Base-by-base conservation (phyloP, 2,329 filamentous ascomycete species). In the Aspergillus glaucus region DNA sequence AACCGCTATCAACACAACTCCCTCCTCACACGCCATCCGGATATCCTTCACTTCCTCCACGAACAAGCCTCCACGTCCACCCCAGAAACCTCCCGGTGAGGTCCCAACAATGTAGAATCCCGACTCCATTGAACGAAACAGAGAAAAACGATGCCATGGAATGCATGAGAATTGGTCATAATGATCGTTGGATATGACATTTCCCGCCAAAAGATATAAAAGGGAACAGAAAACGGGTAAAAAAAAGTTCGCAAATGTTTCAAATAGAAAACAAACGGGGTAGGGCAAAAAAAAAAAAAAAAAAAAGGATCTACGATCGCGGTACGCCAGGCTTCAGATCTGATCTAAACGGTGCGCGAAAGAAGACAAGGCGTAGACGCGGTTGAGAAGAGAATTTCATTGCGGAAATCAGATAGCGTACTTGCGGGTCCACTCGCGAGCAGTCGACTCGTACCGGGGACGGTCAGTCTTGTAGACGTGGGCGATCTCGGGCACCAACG, bases 381-480 rank as follows among this genome's bases (percentile, higher is more conserved):
- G 51, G 55, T 53, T 55, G 55, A 52, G 56, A 60, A 63, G 57
- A 62, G 48, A 45, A 41, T 55, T 56, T 49, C 56, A 58, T 50
- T 56, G 55, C 53, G 56, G 55, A 59, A 50, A 59, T 71, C 84
- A 97, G 74, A 97, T 93, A 68, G 93, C 93, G 72, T 97, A 97
- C 81, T 98, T 98, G 73, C 92, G 84, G 65, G 93, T 98, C 93
- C 93, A 98, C 78, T 98, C 93, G 63, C 92, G 81, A 54, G 93
- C 93, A 50, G 91, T 97, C 59, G 89, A 88, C 78, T 98, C 93
- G 75, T 98, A 98, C 72, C 90, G 82, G 63, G 88, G 84, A 63
- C 90, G 87, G 75, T 98, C 93, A 58, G 92, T 96, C 85, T 98
- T 98, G 87, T 98, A 98, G 69, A 97, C 90, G 70, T 98, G 93